Evolutionary conservation across 805 yeast species (phyloP), one percentile per base, ranked within the genome.

Genomic region (Nematodospora valgi): DNA sequence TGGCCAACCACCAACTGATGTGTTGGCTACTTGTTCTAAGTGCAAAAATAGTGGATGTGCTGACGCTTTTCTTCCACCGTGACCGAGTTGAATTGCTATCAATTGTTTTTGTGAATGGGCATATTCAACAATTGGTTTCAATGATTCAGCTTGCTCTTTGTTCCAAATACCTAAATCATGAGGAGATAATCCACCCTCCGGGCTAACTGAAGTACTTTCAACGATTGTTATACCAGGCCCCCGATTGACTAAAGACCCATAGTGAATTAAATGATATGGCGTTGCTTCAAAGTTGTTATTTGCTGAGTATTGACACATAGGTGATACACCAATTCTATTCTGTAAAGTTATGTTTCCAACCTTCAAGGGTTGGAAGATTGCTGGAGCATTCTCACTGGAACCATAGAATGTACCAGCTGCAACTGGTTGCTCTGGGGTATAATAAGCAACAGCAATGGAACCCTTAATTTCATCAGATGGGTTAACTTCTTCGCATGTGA

Each of bases 291-390:
- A 68, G 31, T 72, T 54, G 16, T 44, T 43, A 3, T 50, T 44
- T 3, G 72, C 65, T 5, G 78, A 66, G 49, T 74, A 75, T 32
- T 61, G 69, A 48, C 79, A 71, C 78, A 75, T 72, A 30, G 80
- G 80, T 1, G 80, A 65, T 14, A 76, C 75, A 32, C 78, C 78
- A 19, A 76, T 49, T 40, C 83, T 58, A 50, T 78, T 78, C 10
- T 62, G 66, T 14, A 78, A 49, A 2, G 56, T 51, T 33, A 68
- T 30, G n/a, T 52, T 56, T 17, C 64, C 58, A 36, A 74, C 59
- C 12, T 52, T 58, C 30, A 74, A 44, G 1, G 78, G 77, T 23
- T 55, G 49, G 49, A 75, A 75, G 8, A 69, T 46, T 30, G 39
- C 46, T 2, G 79, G 78, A 11, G 40, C 34, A n/a, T 28, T 30